Evolutionary conservation across 164 flowering plant genomes (phyloP).

Genomic region (Amborella trichopoda): DNA sequence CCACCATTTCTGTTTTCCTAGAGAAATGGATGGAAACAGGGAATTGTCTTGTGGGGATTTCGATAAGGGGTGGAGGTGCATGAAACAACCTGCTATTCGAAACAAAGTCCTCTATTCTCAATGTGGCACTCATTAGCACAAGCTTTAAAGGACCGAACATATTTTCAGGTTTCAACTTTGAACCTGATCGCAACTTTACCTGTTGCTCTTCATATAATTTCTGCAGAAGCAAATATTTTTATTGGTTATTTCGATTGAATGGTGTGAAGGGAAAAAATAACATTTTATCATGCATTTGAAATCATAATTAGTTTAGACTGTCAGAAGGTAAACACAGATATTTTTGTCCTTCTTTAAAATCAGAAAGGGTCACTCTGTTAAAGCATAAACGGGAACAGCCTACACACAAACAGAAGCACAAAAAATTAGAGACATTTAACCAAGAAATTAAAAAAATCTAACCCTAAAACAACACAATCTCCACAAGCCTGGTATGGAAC

Average conservation of each 20-base stretch:
- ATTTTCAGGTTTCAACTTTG: slow-evolving; percentile 24
- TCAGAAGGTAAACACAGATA: no score
- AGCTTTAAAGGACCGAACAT: slow-evolving; percentile 59
- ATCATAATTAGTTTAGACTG: no score
- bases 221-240: no score
- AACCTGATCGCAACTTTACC: slow-evolving; percentile 36
- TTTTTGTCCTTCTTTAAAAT: no score
- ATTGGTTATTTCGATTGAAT: no score
- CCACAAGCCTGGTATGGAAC: no score
- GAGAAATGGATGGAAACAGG: slow-evolving; percentile 76
- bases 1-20: slow-evolving; percentile 70
- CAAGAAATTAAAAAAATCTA: no score
- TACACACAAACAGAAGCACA: background rate
- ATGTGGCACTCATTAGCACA: slow-evolving; percentile 94
- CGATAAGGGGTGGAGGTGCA: slow-evolving; percentile 67
- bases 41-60: slow-evolving; percentile 79
- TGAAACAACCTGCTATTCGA: slow-evolving; percentile 53
- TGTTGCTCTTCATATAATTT: slow-evolving; percentile 43
- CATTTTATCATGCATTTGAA: no score
- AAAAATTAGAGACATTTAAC: no score
- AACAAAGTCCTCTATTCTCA: slow-evolving; percentile 81
- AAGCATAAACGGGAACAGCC: background rate
- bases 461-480: no score
- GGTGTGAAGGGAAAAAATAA: no score
- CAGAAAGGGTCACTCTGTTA: no score